Conservation (phyloP, 176 grass and related monocot species). For the Carex littledalei region DNA sequence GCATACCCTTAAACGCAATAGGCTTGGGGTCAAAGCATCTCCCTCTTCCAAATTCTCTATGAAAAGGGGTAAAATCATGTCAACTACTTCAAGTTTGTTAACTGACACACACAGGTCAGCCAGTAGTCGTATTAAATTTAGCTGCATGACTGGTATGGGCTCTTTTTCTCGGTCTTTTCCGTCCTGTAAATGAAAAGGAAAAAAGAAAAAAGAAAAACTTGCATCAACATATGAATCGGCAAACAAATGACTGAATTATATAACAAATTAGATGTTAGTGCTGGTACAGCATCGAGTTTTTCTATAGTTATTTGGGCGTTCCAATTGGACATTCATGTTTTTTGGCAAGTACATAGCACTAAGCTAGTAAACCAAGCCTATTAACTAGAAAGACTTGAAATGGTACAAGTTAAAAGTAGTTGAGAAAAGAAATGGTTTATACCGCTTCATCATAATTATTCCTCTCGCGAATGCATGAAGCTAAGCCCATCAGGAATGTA, state of each 20-base stretch:
- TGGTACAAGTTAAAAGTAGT: constrained; percentile 17
- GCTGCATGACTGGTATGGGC: constrained; percentile 62
- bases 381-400: background rate
- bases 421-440: constrained; percentile 14
- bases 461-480: constrained; percentile 89
- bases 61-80: constrained; percentile 98
- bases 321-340: background rate
- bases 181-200: constrained; percentile 48
- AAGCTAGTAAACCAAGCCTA: constrained; percentile 12
- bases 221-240: constrained; percentile 7
- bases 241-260: constrained; percentile 29
- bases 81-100: constrained; percentile 98
- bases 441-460: constrained; percentile 98
- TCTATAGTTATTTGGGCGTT: background rate
- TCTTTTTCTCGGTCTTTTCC: constrained; percentile 93
- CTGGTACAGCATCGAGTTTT: constrained; percentile 2
- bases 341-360: background rate
- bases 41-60: constrained; percentile 99
- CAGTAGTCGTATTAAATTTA: constrained; percentile 83
- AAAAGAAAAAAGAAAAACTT: background rate
- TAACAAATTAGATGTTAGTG: constrained; percentile 22
- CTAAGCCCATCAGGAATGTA: constrained; percentile 95
- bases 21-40: constrained; percentile 83
- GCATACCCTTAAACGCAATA: constrained; percentile 79
- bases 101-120: constrained; percentile 81